Evolutionary conservation across 2,329 filamentous ascomycete species (phyloP).

Genomic region (Ambrosiella xylebori): DNA sequence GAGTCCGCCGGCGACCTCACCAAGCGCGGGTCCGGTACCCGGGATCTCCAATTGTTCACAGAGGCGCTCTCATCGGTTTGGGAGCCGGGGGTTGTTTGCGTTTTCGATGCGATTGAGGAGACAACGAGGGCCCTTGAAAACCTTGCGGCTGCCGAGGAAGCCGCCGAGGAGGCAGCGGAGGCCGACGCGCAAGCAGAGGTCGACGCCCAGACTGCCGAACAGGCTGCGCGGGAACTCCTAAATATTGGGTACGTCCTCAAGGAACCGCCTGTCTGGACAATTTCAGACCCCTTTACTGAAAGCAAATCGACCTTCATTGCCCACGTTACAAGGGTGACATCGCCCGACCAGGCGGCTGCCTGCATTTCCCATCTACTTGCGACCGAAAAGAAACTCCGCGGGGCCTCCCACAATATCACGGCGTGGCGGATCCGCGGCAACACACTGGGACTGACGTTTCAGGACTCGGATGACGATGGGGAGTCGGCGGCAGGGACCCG

Average conservation of each 20-base stretch:
- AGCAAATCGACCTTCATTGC: conserved; percentile 81
- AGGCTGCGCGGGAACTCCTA: no score
- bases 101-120: conserved; percentile 83
- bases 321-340: conserved; percentile 51
- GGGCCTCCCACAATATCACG: conserved; percentile 86
- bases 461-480: conserved; percentile 93
- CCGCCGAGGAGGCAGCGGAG: conserved; percentile 5
- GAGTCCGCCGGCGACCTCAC: conserved; percentile 56
- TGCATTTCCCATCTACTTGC: conserved; percentile 61
- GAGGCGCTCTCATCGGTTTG: conserved; percentile 52
- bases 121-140: conserved; percentile 31
- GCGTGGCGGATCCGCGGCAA: conserved; percentile 69
- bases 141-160: conserved; percentile 15
- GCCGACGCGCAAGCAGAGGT: conserved; percentile 10
- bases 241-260: conserved; percentile 9
- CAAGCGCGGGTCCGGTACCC: conserved; percentile 52
- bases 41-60: conserved; percentile 51
- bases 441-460: conserved; percentile 31
- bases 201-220: conserved; percentile 12
- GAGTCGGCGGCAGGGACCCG: conserved; percentile 81
- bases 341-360: conserved; percentile 50
- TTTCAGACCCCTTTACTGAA: conserved; percentile 59
- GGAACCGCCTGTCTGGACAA: conserved; percentile 42
- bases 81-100: conserved; percentile 57
- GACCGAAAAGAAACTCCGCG: conserved; percentile 68